Evolutionary conservation across 441 rosid genomes (phyloP).

Genomic region (Aquilaria agallochum): DNA sequence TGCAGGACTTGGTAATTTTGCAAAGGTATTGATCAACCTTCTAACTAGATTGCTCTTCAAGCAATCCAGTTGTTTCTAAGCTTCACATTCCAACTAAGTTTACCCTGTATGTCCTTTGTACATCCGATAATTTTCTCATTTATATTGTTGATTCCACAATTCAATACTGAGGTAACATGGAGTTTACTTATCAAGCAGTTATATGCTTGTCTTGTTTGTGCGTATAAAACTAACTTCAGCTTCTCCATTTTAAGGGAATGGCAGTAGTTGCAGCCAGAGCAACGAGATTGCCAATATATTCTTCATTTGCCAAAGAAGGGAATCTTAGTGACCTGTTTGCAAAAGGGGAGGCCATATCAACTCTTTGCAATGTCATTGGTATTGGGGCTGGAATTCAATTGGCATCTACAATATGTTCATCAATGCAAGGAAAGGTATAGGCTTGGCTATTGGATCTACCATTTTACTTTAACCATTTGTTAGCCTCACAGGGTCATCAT

Average conservation of each 20-base stretch:
- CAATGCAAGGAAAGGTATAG: conserved; percentile 86
- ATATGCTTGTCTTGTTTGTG: too few species aligned
- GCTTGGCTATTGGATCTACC: background rate
- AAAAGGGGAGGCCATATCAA: conserved; percentile 97
- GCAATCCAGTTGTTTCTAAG: too few species aligned
- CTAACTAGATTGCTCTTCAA: too few species aligned
- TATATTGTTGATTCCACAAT: too few species aligned
- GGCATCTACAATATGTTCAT: conserved; percentile 85
- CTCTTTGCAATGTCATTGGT: conserved; percentile 86
- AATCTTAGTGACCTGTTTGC: conserved; percentile 95
- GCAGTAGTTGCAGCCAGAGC: conserved; percentile 98
- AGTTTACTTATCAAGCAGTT: too few species aligned
- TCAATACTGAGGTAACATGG: too few species aligned
- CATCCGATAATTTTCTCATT: too few species aligned
- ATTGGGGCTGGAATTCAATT: conserved; percentile 79
- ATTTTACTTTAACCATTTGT: conserved; percentile 2
- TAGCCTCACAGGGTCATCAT: conserved; percentile 1
- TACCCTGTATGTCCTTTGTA: too few species aligned
- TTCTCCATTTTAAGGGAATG: conserved; percentile 63
- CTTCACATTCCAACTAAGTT: too few species aligned
- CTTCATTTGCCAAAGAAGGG: conserved; percentile 98
- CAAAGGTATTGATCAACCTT: conserved; percentile 48
- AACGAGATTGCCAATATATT: conserved; percentile 88
- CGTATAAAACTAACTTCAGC: background rate
- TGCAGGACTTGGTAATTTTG: conserved; percentile 96